Evolutionary conservation across 768 basidiomycete species (phyloP), one percentile per base, ranked within the genome.

Genomic region (Termitomyces sp.): DNA sequence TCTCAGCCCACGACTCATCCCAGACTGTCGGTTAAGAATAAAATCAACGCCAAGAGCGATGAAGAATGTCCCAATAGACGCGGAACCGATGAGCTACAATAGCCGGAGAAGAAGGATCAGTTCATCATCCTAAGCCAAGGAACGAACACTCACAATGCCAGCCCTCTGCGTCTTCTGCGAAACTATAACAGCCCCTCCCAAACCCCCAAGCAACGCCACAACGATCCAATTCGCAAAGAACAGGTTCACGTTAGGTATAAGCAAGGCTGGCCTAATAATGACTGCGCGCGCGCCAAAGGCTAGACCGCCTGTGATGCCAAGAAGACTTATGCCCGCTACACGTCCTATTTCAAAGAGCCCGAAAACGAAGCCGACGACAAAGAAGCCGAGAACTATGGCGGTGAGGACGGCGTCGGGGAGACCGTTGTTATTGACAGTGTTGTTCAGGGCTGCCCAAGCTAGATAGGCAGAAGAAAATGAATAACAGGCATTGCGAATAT

Each of bases 381-480:
- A 87, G 53, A 83, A 73, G 0, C 69, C 76, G 28, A 88, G 58
- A 8, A 81, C 73, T 54, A 85, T 75, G 41, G 76, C 59, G 1
- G 79, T 79, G 44, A 89, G 70, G 5, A 81, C 66, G 20, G 80
- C 57, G 66, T 89, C 87, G 0, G 82, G 69, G 12, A 87, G 63
- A 23, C 83, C 81, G 7, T 72, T 65, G 3, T 78, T 70, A 59
- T 75, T 72, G 3, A 83, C 69, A 1, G 83, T 78, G 68, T 86
- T 89, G 57, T 83, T 73, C 50, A 89, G 73, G 12, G 86, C 82
- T 7, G 83, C 77, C 87, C 87, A 89, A 5, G 82, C 86, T 86
- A 60, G 9, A 51, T 33, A 16, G 1, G 20, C 8, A 1, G 2
- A 51, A 16, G 13, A 30, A 20, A 43, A 13, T 32, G 2, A 46